Percentiles rank a stretch among this genome's conserved stretches.
phyloP scores from a whole-genome alignment of 2,329 filamentous ascomycete genomes.

The Plenodomus lindquistii region DNA sequence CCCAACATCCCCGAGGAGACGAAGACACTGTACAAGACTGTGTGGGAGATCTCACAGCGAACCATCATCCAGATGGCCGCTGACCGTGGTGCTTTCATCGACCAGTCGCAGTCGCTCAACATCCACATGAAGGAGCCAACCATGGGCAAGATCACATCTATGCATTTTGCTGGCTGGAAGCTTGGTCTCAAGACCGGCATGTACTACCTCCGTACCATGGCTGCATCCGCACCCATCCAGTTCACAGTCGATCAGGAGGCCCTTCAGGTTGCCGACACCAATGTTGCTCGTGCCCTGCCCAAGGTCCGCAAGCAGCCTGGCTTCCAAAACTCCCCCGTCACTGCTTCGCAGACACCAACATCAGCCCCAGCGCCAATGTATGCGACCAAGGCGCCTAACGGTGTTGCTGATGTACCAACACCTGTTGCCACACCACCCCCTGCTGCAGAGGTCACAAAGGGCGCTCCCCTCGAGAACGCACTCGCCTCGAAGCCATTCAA shows the following conservation, averaged over 20 bases:
- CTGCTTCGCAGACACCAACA: slow-evolving; percentile 55
- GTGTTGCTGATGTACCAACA: slow-evolving; percentile 63
- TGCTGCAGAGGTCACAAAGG: slow-evolving; percentile 47
- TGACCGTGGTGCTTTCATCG: slow-evolving; percentile 97
- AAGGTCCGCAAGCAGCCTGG: slow-evolving; percentile 67
- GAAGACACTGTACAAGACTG: slow-evolving; percentile 98
- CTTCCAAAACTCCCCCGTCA: slow-evolving; percentile 24
- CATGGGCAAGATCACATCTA: slow-evolving; percentile 99
- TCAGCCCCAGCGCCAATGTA: slow-evolving; percentile 71
- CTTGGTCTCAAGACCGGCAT: slow-evolving; percentile 99
- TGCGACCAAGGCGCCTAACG: slow-evolving; percentile 58
- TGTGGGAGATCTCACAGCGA: slow-evolving; percentile 98
- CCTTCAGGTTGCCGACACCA: slow-evolving; percentile 83
- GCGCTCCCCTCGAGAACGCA: slow-evolving; percentile 58
- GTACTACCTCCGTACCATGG: slow-evolving; percentile 99
- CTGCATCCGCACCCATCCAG: slow-evolving; percentile 93
- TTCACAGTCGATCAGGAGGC: slow-evolving; percentile 98
- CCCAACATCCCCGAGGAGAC: slow-evolving; percentile 94
- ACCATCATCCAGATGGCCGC: slow-evolving; percentile 97
- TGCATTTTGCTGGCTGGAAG: slow-evolving; percentile 99
- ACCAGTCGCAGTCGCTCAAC: slow-evolving; percentile 98
- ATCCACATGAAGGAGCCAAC: slow-evolving; percentile 99
- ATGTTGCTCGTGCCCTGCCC: slow-evolving; percentile 65
- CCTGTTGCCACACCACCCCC: slow-evolving; percentile 69
- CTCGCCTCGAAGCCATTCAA: slow-evolving; percentile 71